These are phyloP conservation scores for Plantago ovata DNA, from an alignment of 257 asterid genomes.

Conservation along the genomic window DNA sequence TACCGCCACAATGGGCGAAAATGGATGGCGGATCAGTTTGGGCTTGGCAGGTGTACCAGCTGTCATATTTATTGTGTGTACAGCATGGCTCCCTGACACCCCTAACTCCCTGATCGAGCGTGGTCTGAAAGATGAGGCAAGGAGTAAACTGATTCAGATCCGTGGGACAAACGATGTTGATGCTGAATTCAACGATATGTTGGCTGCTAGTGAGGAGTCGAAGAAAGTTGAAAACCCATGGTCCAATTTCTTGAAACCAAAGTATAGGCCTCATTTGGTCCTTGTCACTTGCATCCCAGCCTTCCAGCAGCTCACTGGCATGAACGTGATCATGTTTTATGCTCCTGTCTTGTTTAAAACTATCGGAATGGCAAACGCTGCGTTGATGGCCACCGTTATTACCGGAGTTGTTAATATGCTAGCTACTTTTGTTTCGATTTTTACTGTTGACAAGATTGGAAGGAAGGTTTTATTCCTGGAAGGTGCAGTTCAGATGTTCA, in stretches of 20 bases:
- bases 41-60: conserved; percentile 30
- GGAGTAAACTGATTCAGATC: conserved; percentile 26
- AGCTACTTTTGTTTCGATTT: conserved; percentile 33
- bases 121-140: conserved; percentile 29
- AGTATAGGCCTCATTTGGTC: conserved; percentile 24
- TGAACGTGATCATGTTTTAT: not conserved
- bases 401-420: not conserved
- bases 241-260: not conserved
- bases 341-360: conserved; percentile 2
- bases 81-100: conserved; percentile 40
- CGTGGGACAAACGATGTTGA: conserved; percentile 38
- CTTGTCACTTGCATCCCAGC: conserved; percentile 17
- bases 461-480: conserved; percentile 36
- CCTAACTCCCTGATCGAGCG: conserved; percentile 47
- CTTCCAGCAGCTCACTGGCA: conserved; percentile 11
- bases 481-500: conserved; percentile 36
- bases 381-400: not conserved
- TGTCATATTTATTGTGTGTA: conserved; percentile 32
- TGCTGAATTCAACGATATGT: conserved; percentile 38
- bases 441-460: conserved; percentile 28
- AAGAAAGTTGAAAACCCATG: conserved; percentile 34
- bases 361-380: not conserved
- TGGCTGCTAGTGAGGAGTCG: conserved; percentile 40
- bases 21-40: not conserved
- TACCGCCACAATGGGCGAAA: not conserved